Conservation (phyloP, 1,139 yeast species). For the Diutina neorugosa region DNA sequence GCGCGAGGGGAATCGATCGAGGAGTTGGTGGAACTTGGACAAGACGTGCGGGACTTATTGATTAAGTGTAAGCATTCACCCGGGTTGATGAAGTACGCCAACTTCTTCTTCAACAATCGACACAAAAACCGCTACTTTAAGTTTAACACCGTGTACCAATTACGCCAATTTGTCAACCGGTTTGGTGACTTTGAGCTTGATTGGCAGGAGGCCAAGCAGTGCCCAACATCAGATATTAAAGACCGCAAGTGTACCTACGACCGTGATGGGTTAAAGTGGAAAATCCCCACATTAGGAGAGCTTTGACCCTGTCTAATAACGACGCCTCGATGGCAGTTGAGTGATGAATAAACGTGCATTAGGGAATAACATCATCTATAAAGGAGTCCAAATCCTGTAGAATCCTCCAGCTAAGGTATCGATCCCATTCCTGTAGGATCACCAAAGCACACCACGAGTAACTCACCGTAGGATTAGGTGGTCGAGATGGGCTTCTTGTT, state of each 20-base stretch:
- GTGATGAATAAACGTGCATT: neutral
- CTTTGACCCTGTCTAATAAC: neutral
- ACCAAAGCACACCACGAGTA: no score
- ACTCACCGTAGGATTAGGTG: neutral
- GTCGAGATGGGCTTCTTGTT: neutral
- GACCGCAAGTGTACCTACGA: conserved; percentile 20
- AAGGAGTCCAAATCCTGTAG: no score
- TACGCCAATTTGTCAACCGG: conserved; percentile 31
- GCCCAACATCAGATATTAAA: neutral
- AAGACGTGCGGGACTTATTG: neutral
- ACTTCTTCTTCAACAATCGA: conserved; percentile 25
- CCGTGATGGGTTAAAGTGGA: conserved; percentile 38
- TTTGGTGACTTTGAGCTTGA: conserved; percentile 31
- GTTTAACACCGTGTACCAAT: conserved; percentile 35
- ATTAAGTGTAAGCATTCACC: neutral
- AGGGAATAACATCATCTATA: neutral
- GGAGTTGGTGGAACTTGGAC: neutral
- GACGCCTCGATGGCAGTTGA: neutral
- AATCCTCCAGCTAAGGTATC: no score
- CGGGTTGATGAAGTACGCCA: conserved; percentile 14
- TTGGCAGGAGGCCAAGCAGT: conserved; percentile 8
- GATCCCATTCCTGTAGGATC: no score
- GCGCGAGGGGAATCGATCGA: neutral
- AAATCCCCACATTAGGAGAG: conserved; percentile 28
- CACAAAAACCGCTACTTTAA: conserved; percentile 29